Evolutionary conservation across 129 eudicot genomes (phyloP).

Genomic region (Pseudognaphalium luteoalbum): DNA sequence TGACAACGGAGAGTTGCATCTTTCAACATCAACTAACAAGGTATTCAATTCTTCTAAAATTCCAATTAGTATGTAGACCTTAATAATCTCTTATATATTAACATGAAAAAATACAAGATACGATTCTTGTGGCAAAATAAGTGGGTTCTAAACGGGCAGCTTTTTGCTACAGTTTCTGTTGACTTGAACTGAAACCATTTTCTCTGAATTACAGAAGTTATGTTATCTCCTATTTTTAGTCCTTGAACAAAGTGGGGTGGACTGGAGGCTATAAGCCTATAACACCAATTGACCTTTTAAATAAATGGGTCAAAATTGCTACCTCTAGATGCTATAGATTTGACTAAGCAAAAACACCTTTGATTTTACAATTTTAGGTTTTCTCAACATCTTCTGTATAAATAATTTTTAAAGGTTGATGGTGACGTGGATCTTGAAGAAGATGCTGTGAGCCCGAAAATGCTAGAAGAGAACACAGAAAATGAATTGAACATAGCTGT

Average conservation of each 20-base stretch:
- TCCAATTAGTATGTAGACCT: background rate
- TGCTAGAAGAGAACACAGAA: conserved; percentile 45
- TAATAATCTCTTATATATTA: background rate
- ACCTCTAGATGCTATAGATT: background rate
- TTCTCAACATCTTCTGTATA: background rate
- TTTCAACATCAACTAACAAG: conserved; percentile 41
- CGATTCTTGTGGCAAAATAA: no score
- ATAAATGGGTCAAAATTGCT: background rate
- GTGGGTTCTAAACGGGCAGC: no score
- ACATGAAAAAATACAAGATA: no score
- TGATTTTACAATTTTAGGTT: background rate
- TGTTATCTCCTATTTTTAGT: no score
- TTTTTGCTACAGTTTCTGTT: no score
- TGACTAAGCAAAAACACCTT: background rate
- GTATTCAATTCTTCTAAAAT: conserved; percentile 28
- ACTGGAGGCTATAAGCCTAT: no score
- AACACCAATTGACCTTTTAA: background rate
- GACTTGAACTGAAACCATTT: no score
- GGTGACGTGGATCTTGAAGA: conserved; percentile 44
- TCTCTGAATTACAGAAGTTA: no score
- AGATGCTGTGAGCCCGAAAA: conserved; percentile 46
- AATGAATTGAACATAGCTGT: conserved; percentile 34
- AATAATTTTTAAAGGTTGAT: conserved; percentile 23
- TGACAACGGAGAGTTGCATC: conserved; percentile 33
- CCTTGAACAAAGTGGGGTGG: no score